Base-by-base conservation (phyloP, 1,139 yeast genomes). In the Hemisphaericaspora subhashii region DNA sequence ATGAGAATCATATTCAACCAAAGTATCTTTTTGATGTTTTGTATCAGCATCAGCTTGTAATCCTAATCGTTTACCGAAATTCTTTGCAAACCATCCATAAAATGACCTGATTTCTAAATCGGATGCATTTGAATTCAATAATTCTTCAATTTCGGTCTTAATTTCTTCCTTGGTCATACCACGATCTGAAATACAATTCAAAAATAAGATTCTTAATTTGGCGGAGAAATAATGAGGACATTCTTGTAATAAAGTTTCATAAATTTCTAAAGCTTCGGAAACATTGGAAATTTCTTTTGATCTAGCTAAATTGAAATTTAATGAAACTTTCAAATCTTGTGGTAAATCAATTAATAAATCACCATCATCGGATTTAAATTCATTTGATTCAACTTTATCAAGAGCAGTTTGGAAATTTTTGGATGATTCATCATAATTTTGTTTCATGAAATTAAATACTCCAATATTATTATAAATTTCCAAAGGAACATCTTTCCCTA, bases 81-180 rank as follows among this genome's bases (percentile, higher is more conserved):
- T 76, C 46, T 77, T 76, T 46, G 88, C 68, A 57, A 81, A 87
- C 97, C 98, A 94, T 25, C 96, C 95, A 60, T 85, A 87, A 50
- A 92, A 83, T 0, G 98, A 86, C 45, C 99, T 80, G 3, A 87
- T 81, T 57, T 90, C 96, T 45, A 88, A 65, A 54, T 88, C 79
- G 13, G 81, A 76, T 2, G 80, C 74, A 48, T 80, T 74, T 25
- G 72, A 61, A 3, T 66, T 62, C 40, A 89, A 62, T 7, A 92
- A 62, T 4, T 66, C 57, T 37, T 77, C 74, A 42, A 87, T 68
- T 42, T 81, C 83, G 3, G 64, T 52, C 29, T 72, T 73, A 12
- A 79, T 62, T 46, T 77, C 77, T 38, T 66, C 72, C 30, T 72
- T 66, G 24, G 68, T 55, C 9, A 62, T 51, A 3, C 24, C 31